phyloP scores from a whole-genome alignment of 1,139 yeast species.

The Insectozyma bohioensis region DNA sequence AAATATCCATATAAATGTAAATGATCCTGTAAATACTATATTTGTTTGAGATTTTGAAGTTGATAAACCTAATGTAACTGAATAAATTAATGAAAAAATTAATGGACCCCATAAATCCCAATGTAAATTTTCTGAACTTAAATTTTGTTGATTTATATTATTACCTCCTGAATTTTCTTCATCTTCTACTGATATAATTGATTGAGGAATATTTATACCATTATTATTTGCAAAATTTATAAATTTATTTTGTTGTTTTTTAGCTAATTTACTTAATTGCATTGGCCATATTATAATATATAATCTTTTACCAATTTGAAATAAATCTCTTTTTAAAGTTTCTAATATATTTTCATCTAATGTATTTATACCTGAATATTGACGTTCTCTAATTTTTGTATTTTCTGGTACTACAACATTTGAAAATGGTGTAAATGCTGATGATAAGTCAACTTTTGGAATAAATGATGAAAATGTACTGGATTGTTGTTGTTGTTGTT shows the following conservation, averaged over 20 bases:
- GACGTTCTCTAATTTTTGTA: conserved; percentile 64
- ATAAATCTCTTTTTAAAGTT: conserved; percentile 67
- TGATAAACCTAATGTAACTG: conserved; percentile 52
- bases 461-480: conserved; percentile 13
- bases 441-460: conserved; percentile 44
- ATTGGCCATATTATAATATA: conserved; percentile 74
- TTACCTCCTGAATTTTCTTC: conserved; percentile 19
- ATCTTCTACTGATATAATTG: conserved; percentile 33
- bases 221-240: conserved; percentile 44
- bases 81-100: conserved; percentile 63
- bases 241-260: conserved; percentile 43
- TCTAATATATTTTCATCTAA: conserved; percentile 77
- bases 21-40: conserved; percentile 51
- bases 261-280: conserved; percentile 45
- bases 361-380: conserved; percentile 82
- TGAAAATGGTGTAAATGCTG: conserved; percentile 40
- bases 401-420: conserved; percentile 36
- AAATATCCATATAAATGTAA: conserved; percentile 55
- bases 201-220: conserved; percentile 46
- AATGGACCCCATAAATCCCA: conserved; percentile 95
- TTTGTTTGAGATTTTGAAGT: conserved; percentile 40
- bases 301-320: conserved; percentile 63
- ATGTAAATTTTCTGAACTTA: conserved; percentile 45
- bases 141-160: conserved; percentile 18
- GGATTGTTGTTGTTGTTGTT: conserved; percentile 1